Conservation (phyloP, 805 yeast genomes). For the Debaryomyces prosopidis region DNA sequence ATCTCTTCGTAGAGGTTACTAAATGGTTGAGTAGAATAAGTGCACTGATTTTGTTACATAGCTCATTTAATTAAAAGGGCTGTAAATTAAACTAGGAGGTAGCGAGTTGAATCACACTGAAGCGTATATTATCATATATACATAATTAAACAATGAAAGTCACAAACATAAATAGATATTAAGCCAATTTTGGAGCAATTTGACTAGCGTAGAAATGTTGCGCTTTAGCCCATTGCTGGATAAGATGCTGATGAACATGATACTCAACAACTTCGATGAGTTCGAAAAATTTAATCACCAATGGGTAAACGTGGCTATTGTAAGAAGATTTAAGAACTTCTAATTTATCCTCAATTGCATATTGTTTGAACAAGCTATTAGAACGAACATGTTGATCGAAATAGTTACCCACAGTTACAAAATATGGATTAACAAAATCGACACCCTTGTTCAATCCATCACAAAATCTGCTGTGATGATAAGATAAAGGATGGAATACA, state of each 20-base stretch:
- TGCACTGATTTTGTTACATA: too few relatives aligned
- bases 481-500: slow-evolving; percentile 39
- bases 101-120: not conserved
- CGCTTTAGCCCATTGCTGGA: slow-evolving; percentile 18
- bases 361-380: slow-evolving; percentile 33
- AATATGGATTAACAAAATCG: slow-evolving; percentile 30
- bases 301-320: slow-evolving; percentile 28
- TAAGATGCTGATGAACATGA: slow-evolving; percentile 25
- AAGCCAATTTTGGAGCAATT: slow-evolving; percentile 19
- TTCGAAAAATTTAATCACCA: slow-evolving; percentile 31
- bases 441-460: slow-evolving; percentile 30
- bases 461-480: slow-evolving; percentile 37
- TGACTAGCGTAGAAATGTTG: slow-evolving; percentile 19
- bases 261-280: slow-evolving; percentile 34
- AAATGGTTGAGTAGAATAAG: too few relatives aligned
- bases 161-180: not conserved
- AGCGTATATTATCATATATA: not conserved
- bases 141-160: not conserved
- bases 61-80: too few relatives aligned
- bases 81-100: too few relatives aligned
- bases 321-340: slow-evolving; percentile 20
- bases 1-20: too few relatives aligned
- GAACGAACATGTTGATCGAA: slow-evolving; percentile 39
- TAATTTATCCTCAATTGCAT: slow-evolving; percentile 30
- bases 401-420: slow-evolving; percentile 22